Conservation (phyloP, 352 stramenopile genomes). For the Phytophthora chlamydospora region DNA sequence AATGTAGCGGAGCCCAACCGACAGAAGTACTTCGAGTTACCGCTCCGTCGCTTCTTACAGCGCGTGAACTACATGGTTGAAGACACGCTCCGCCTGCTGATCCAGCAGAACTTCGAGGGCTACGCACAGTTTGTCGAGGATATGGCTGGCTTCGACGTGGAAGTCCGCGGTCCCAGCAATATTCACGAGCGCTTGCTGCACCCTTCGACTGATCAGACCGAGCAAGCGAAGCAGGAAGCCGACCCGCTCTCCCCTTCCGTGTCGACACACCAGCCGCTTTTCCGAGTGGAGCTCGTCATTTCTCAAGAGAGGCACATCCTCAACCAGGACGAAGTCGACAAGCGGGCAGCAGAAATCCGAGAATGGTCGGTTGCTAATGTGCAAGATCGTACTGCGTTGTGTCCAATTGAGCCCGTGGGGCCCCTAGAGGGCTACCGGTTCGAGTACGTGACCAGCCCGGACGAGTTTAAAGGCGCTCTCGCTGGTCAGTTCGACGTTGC, state of each 20-base stretch:
- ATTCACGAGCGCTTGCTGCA: constrained; percentile 36
- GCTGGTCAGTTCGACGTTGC: constrained; percentile 82
- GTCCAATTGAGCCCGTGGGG: constrained; percentile 56
- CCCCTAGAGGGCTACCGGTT: constrained; percentile 67
- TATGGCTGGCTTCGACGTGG: constrained; percentile 67
- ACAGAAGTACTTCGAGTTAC: constrained; percentile 66
- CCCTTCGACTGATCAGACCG: constrained; percentile 5
- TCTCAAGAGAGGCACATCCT: constrained; percentile 56
- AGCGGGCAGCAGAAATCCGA: constrained; percentile 59
- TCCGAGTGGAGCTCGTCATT: constrained; percentile 77
- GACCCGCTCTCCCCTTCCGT: constrained; percentile 2
- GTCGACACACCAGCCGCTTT: constrained; percentile 62
- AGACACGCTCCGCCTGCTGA: constrained; percentile 66
- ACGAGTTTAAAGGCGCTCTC: constrained; percentile 75
- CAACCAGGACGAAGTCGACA: constrained; percentile 62
- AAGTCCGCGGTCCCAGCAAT: constrained; percentile 53
- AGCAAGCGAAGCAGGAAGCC: constrained; percentile 9
- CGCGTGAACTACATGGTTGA: constrained; percentile 88
- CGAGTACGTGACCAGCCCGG: constrained; percentile 72
- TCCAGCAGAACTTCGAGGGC: constrained; percentile 69
- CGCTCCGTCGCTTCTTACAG: constrained; percentile 63
- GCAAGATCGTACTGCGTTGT: constrained; percentile 55
- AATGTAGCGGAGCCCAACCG: constrained; percentile 74
- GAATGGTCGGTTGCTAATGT: constrained; percentile 67
- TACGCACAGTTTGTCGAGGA: constrained; percentile 76